These are phyloP conservation scores for Thermothielavioides terrestris DNA, from an alignment of 495 filamentous ascomycete species.

Conservation along the genomic window DNA sequence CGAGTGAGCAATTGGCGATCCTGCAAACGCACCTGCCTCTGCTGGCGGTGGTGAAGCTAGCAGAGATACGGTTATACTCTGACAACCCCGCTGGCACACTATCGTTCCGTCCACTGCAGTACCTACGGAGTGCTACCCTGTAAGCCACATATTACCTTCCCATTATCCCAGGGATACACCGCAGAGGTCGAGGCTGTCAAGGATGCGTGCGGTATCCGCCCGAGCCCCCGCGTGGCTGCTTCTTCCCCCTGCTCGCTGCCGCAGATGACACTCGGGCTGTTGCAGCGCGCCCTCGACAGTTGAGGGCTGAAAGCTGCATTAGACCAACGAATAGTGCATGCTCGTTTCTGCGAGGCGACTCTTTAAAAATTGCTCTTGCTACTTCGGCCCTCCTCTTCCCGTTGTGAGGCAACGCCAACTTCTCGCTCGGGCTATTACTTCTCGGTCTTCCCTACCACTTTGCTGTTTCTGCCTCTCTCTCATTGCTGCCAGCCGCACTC, in stretches of 20 bases:
- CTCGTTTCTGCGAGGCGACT: conserved; percentile 1
- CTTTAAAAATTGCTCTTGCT: conserved; percentile 4
- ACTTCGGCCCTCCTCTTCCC: background rate
- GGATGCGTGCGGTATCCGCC: background rate
- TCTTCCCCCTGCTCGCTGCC: conserved; percentile 1
- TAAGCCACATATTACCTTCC: background rate
- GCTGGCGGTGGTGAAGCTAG: too few species aligned
- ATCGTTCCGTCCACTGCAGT: too few species aligned
- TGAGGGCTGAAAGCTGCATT: conserved; percentile 17
- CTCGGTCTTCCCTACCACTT: background rate
- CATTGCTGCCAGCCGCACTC: too few species aligned
- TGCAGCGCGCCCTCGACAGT: background rate
- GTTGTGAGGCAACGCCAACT: background rate
- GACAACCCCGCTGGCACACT: background rate
- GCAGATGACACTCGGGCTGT: conserved; percentile 7
- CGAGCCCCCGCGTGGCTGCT: conserved; percentile 12
- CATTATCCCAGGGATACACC: background rate
- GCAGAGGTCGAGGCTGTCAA: too few species aligned
- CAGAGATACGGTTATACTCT: too few species aligned
- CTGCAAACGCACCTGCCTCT: too few species aligned
- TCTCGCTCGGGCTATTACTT: background rate
- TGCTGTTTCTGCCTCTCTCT: too few species aligned
- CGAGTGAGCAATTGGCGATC: background rate
- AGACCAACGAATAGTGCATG: conserved; percentile 12
- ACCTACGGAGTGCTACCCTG: too few species aligned